Base-by-base conservation (phyloP, 495 filamentous ascomycete genomes). In the Xylaria cubensis region DNA sequence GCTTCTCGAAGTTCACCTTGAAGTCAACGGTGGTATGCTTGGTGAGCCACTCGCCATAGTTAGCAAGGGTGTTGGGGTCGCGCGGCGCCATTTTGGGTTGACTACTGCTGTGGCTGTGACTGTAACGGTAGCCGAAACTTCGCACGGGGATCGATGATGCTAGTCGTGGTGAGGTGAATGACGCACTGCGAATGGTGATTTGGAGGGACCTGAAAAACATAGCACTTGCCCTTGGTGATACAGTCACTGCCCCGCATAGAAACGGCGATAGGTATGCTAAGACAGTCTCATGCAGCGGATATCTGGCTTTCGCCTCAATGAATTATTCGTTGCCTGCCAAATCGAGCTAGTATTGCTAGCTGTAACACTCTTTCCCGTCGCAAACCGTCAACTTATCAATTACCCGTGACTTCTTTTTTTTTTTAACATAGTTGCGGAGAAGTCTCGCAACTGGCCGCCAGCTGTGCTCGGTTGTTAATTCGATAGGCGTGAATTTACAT, bases 31-130 rank as follows among this genome's bases (percentile, higher is more conserved):
- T 90, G 13, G 93, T 93, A 80, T 97, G 93, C 72, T 86, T 92
- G 29, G 93, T 97, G 26, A 86, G 80, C 87, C 93, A 97, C 59
- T 90, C 88, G 80, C 92, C 89, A 82, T 97, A 97, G 82, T 99
- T 99, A 77, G 93, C 92, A 21, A 96, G 84, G 34, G 95, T 97
- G 78, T 95, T 97, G 17, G 95, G 95, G 81, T 99, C 95, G 75
- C 92, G 88, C n/a, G 86, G 76, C 42, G 86, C 82, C 82, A 89
- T 90, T 63, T 77, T 84, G 64, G 81, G 84, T 64, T 76, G 41
- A 29, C 5, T 66, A 19, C 61, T 21, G 39, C 21, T 64, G 36
- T 51, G 36, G 42, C 6, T 44, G 32, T 50, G 53, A 24, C 24
- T 46, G 39, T 56, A 12, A 53, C 62, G 50, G 62, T 48, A 48